Conservation (phyloP, 2,329 filamentous ascomycete species). For the Diaporthe helianthi region DNA sequence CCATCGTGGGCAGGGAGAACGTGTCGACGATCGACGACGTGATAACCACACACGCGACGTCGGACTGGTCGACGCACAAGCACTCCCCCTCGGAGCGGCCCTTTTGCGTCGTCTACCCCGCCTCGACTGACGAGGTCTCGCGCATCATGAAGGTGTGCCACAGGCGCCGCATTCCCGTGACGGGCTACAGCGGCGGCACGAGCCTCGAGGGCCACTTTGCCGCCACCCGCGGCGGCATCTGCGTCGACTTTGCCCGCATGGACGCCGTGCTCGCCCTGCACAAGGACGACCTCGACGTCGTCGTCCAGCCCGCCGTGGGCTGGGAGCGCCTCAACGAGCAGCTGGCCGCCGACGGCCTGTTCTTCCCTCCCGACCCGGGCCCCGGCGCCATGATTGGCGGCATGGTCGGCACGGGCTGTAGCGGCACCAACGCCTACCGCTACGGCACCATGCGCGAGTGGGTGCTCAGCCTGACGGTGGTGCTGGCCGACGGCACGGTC, state of each 20-base stretch:
- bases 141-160: slow-evolving; percentile 90
- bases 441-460: slow-evolving; percentile 92
- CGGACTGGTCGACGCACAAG: slow-evolving; percentile 63
- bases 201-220: slow-evolving; percentile 90
- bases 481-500: slow-evolving; percentile 83
- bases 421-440: slow-evolving; percentile 81
- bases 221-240: slow-evolving; percentile 81
- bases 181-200: slow-evolving; percentile 86
- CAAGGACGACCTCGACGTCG: slow-evolving; percentile 77
- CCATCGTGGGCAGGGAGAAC: slow-evolving; percentile 68
- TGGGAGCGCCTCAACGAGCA: slow-evolving; percentile 81
- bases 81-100: slow-evolving; percentile 12
- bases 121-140: slow-evolving; percentile 82
- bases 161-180: slow-evolving; percentile 79
- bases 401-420: slow-evolving; percentile 72
- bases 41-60: slow-evolving; percentile 63
- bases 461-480: slow-evolving; percentile 82
- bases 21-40: slow-evolving; percentile 67
- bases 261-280: slow-evolving; percentile 79
- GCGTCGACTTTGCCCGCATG: slow-evolving; percentile 87
- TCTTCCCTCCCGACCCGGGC: slow-evolving; percentile 86
- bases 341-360: slow-evolving; percentile 71
- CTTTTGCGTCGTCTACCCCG: slow-evolving; percentile 39
- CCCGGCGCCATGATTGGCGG: slow-evolving; percentile 86
- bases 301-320: slow-evolving; percentile 77